These are phyloP conservation scores for Hygrocybe coccinea DNA, from an alignment of 768 basidiomycete species.

Conservation along the genomic window DNA sequence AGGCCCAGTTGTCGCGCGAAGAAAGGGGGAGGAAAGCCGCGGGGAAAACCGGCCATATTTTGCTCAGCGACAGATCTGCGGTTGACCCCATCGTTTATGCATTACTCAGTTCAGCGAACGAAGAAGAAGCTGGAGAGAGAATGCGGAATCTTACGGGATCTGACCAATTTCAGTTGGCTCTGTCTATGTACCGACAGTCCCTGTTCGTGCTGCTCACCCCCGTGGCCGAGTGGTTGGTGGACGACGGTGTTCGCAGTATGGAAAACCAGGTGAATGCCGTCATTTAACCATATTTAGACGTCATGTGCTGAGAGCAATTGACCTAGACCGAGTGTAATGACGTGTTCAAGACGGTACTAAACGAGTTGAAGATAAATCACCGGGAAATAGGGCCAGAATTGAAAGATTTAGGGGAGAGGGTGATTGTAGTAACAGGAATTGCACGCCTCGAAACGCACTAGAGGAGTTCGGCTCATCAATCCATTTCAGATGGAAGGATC, in stretches of 20 bases:
- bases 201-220: conserved; percentile 52
- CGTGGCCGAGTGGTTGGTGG: conserved; percentile 54
- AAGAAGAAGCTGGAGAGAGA: conserved; percentile 33
- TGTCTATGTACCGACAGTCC: conserved; percentile 43
- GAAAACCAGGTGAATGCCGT: conserved; percentile 31
- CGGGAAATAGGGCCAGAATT: conserved; percentile 43
- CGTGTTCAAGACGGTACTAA: conserved; percentile 37
- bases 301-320: not conserved
- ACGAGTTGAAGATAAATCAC: conserved; percentile 41
- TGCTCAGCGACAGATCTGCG: conserved; percentile 61
- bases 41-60: conserved; percentile 15
- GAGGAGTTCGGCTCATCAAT: not conserved
- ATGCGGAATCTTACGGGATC: conserved; percentile 32
- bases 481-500: not conserved
- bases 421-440: conserved; percentile 13
- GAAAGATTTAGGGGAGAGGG: conserved; percentile 38
- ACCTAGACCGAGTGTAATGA: conserved; percentile 34
- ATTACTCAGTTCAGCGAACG: conserved; percentile 39
- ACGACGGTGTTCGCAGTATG: conserved; percentile 57
- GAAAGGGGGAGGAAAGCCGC: conserved; percentile 16
- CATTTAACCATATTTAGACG: not conserved
- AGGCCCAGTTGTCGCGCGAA: conserved; percentile 49
- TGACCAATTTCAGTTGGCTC: conserved; percentile 36
- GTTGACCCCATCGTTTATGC: conserved; percentile 64
- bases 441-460: not conserved